Evolutionary conservation across 805 yeast species (phyloP).

Genomic region (Myxozyma kluyveri): DNA sequence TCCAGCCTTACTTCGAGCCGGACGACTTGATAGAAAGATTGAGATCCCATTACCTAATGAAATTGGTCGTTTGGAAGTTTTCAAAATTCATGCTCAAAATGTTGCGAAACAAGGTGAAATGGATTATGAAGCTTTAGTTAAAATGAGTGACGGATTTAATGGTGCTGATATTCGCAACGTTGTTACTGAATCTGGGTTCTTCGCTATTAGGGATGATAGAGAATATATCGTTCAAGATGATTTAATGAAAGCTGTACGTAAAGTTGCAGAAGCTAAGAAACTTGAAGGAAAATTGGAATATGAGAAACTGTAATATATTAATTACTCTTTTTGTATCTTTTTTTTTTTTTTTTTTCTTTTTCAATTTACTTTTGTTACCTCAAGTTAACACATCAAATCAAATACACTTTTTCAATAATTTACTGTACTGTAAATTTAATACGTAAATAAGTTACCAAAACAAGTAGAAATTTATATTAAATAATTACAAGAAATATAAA

Average conservation of each 20-base stretch:
- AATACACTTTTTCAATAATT: no score
- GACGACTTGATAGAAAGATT: conserved; percentile 93
- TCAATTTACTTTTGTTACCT: no score
- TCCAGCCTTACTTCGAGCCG: conserved; percentile 96
- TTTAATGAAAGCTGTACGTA: conserved; percentile 95
- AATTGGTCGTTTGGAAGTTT: conserved; percentile 88
- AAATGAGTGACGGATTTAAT: conserved; percentile 98
- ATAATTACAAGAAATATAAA: no score
- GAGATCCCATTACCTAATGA: conserved; percentile 96
- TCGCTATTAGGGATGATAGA: conserved; percentile 96
- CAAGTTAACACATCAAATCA: no score
- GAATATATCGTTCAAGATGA: conserved; percentile 92
- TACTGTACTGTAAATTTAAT: no score
- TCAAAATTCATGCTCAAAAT: conserved; percentile 84
- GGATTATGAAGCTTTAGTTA: conserved; percentile 85
- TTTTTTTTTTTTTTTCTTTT: no score
- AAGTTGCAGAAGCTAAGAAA: conserved; percentile 94
- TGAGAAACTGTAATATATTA: conserved; percentile 85
- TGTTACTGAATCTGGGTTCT: conserved; percentile 97
- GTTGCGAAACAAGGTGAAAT: conserved; percentile 91
- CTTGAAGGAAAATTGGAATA: conserved; percentile 80
- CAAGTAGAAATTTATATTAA: no score
- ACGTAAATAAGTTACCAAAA: no score
- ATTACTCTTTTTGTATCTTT: background rate
- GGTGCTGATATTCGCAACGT: conserved; percentile 98